Evolutionary conservation across 2,329 filamentous ascomycete genomes (phyloP).

Genomic region (Chaetoscypha palmicola): DNA sequence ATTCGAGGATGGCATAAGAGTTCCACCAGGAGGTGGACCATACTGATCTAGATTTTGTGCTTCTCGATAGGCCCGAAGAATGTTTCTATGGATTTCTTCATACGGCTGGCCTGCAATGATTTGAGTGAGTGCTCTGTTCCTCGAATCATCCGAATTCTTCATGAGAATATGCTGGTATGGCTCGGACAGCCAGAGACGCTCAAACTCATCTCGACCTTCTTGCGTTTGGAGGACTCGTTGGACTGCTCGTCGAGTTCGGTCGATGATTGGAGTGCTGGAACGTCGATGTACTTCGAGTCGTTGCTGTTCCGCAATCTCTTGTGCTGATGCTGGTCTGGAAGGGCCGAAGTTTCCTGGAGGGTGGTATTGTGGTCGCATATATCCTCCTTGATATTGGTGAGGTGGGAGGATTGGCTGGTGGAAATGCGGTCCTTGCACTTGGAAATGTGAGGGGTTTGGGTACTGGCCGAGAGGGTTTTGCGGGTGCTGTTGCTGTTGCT

Average conservation of each 20-base stretch:
- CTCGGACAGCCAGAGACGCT: background rate
- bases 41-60: too few relatives aligned
- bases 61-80: background rate
- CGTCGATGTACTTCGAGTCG: background rate
- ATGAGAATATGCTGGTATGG: background rate
- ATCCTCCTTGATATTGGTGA: constrained; percentile 2
- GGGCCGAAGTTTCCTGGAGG: too few relatives aligned
- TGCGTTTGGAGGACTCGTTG: background rate
- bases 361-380: constrained; percentile 3
- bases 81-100: background rate
- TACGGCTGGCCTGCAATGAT: background rate
- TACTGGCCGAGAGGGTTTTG: background rate
- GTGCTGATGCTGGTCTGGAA: background rate
- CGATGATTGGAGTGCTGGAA: background rate
- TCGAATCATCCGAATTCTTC: background rate
- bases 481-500: background rate
- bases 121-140: background rate
- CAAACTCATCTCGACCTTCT: background rate
- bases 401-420: background rate
- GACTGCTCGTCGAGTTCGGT: background rate
- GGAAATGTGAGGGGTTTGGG: background rate
- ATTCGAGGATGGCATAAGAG: background rate
- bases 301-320: background rate
- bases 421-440: background rate
- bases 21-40: background rate